Evolutionary conservation across 441 rosid genomes (phyloP).

Genomic region (Iberis amara): DNA sequence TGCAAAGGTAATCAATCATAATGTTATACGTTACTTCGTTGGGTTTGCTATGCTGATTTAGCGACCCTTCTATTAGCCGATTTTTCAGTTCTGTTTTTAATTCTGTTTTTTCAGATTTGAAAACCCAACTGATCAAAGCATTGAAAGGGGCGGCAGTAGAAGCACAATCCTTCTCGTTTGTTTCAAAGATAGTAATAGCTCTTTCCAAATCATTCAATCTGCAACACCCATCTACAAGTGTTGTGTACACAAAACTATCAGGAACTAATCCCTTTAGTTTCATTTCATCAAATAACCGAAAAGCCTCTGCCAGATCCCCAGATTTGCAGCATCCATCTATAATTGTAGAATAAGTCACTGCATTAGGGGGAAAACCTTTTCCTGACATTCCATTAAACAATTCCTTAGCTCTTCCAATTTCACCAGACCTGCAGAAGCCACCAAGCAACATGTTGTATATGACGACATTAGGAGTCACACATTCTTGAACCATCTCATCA

Average conservation of each 20-base stretch:
- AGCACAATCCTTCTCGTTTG: constrained; percentile 36
- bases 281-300: constrained; percentile 51
- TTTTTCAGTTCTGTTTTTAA: constrained; percentile 26
- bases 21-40: constrained; percentile 53
- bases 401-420: constrained; percentile 39
- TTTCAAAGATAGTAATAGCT: constrained; percentile 39
- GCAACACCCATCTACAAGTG: constrained; percentile 54
- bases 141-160: constrained; percentile 40
- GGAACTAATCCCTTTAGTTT: constrained; percentile 37
- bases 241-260: constrained; percentile 47
- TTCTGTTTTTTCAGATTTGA: constrained; percentile 38
- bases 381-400: constrained; percentile 39
- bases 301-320: constrained; percentile 46
- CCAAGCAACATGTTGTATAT: constrained; percentile 50
- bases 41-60: constrained; percentile 32
- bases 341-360: constrained; percentile 46
- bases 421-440: constrained; percentile 47
- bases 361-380: constrained; percentile 41
- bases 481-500: constrained; percentile 45
- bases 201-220: constrained; percentile 42
- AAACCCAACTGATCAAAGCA: constrained; percentile 44
- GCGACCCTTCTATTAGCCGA: constrained; percentile 38
- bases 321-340: constrained; percentile 58
- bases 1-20: constrained; percentile 49
- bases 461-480: constrained; percentile 44